Base-by-base conservation (phyloP, 2,329 filamentous ascomycete species). In the Cordyceps cicadae region DNA sequence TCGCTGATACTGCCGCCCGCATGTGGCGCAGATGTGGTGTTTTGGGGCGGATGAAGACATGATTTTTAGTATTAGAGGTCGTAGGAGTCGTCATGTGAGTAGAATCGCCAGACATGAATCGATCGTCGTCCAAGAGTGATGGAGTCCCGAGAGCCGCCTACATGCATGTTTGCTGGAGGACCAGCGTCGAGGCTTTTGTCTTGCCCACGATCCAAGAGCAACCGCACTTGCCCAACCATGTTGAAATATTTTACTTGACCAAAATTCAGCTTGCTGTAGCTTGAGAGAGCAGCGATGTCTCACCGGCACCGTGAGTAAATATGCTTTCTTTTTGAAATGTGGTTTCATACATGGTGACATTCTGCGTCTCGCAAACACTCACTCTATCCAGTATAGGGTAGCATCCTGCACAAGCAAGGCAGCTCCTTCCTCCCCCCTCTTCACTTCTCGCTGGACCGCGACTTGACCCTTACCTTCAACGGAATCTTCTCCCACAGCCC, bases 1-100 rank as follows among this genome's bases (percentile, higher is more conserved):
- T 15, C 65, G 63, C 55, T 68, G 67, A 58, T 68, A 69, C 41
- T 64, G 60, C 60, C 66, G 67, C 14, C 67, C 67, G 39, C 67
- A 69, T 43, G 62, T 65, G 12, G 57, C 53, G 63, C 66, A 67
- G 24, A 53, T 29, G 37, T 61, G 46, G 11, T 46, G 11, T 12
- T 21, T 46, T 11, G 43, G 17, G 43, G 11, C 2, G 8, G 43
- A 12, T 5, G 43, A 17, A 46, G n/a, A 46, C 43, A 46, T 46
- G 24, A 2, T 5, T n/a, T 43, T n/a, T n/a, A 3, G 14, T 6
- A n/a, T 43, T 7, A 17, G 5, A n/a, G 15, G 29, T 29, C 4
- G 14, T 4, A 17, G n/a, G 14, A 43, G 14, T 2, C 3, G 41
- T 17, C 4, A 43, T 17, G 41, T 19, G 2, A n/a, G 14, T n/a